These are phyloP conservation scores for Cnidoscolus chayamansa DNA, from an alignment of 441 rosid species.

Conservation along the genomic window DNA sequence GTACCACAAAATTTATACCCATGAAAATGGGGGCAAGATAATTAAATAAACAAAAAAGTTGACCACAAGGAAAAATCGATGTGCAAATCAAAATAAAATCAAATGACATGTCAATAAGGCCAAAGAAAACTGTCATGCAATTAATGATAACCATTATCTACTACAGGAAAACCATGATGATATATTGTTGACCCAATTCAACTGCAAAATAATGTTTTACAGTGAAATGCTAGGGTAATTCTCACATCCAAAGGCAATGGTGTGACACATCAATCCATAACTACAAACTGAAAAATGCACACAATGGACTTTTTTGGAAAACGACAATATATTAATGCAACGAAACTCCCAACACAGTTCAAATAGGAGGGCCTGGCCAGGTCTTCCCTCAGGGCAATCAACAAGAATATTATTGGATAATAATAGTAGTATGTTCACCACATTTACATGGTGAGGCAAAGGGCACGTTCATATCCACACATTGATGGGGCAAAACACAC, in stretches of 20 bases:
- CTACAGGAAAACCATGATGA: neutral
- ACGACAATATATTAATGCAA: neutral
- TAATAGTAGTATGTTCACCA: neutral
- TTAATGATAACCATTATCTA: neutral
- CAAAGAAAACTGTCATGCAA: neutral
- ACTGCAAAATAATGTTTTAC: neutral
- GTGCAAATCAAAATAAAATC: neutral
- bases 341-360: conserved; percentile 4
- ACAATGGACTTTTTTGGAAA: neutral
- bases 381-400: neutral
- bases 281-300: neutral
- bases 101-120: neutral
- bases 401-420: neutral
- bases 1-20: conserved; percentile 31
- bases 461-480: neutral
- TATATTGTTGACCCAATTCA: neutral
- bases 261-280: neutral
- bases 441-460: neutral
- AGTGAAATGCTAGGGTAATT: neutral
- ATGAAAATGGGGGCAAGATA: conserved; percentile 8
- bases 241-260: neutral
- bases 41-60: neutral
- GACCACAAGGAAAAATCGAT: neutral
- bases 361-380: neutral
- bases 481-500: neutral